These are phyloP conservation scores for Ceratocystis alfenasii DNA, from an alignment of 2,329 filamentous ascomycete genomes.

Conservation along the genomic window DNA sequence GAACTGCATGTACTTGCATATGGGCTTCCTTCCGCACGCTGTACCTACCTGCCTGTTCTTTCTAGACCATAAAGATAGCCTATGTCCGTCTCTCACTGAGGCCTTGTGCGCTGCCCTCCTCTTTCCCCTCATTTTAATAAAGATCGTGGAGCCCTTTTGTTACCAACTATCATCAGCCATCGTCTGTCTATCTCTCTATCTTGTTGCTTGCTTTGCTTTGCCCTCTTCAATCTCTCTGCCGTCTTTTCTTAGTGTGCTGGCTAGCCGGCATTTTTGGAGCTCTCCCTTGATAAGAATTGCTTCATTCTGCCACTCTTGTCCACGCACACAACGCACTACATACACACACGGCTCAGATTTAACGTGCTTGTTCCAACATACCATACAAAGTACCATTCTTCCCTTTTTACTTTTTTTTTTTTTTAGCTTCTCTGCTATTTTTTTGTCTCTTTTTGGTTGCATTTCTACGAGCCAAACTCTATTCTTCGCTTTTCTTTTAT, in stretches of 20 bases:
- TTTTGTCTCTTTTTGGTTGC: conserved; percentile 5
- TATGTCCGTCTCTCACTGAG: too few species aligned
- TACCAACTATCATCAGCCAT: not conserved
- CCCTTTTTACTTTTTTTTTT: conserved; percentile 17
- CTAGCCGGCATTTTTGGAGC: not conserved
- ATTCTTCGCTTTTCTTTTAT: not conserved
- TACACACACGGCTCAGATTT: not conserved
- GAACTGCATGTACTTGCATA: too few species aligned
- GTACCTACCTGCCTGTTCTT: too few species aligned
- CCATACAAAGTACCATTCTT: conserved; percentile 20
- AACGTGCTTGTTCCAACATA: conserved; percentile 20
- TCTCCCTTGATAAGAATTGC: not conserved
- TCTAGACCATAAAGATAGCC: too few species aligned
- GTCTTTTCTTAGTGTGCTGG: not conserved
- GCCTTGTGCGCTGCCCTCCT: too few species aligned
- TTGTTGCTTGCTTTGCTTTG: not conserved
- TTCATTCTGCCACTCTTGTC: not conserved
- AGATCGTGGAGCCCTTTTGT: not conserved
- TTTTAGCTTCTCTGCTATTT: not conserved
- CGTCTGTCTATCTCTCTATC: not conserved
- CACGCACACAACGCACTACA: not conserved
- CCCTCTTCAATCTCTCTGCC: not conserved
- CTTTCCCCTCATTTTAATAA: too few species aligned
- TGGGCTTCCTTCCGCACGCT: too few species aligned
- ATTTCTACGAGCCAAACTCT: conserved; percentile 14